Percentiles rank a stretch among this genome's conserved stretches.
These are phyloP conservation scores for Fusarium sp. DNA, from an alignment of 2,329 filamentous ascomycete species.

Conservation along the genomic window DNA sequence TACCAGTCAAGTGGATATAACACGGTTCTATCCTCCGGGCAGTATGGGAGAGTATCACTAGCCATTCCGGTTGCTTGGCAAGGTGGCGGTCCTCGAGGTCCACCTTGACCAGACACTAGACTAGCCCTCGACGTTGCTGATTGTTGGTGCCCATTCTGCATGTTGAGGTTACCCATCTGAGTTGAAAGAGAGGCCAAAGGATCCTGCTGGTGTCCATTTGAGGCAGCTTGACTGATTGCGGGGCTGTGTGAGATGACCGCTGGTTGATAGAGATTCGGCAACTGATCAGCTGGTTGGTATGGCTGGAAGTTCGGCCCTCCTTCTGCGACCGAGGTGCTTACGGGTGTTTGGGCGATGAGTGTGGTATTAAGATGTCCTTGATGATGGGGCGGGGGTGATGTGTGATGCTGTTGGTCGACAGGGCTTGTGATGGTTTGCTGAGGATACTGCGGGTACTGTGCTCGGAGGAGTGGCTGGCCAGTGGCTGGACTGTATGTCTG, in stretches of 20 bases:
- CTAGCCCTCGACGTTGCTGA: background rate
- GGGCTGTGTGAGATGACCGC: fast-evolving
- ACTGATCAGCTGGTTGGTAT: background rate
- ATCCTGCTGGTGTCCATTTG: constrained; percentile 5
- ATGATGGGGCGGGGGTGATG: background rate
- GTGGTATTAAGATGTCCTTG: background rate
- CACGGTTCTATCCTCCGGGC: constrained; percentile 47
- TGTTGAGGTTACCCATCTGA: constrained; percentile 37
- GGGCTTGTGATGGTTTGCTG: background rate
- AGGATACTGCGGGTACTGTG: background rate
- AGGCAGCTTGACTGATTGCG: background rate
- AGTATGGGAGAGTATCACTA: constrained; percentile 45
- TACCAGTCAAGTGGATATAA: constrained; percentile 53
- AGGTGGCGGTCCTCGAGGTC: constrained; percentile 17
- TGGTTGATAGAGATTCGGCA: background rate
- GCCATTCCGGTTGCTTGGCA: constrained; percentile 43
- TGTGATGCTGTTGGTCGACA: background rate
- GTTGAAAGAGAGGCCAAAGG: constrained; percentile 16
- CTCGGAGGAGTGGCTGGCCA: background rate
- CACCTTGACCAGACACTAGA: background rate
- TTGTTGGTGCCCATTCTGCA: background rate
- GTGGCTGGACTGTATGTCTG: background rate
- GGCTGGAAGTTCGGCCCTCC: background rate
- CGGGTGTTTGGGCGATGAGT: background rate
- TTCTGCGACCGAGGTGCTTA: fast-evolving